Evolutionary conservation across 495 filamentous ascomycete species (phyloP), one percentile per base, ranked within the genome.

Genomic region (Neurospora sp.): DNA sequence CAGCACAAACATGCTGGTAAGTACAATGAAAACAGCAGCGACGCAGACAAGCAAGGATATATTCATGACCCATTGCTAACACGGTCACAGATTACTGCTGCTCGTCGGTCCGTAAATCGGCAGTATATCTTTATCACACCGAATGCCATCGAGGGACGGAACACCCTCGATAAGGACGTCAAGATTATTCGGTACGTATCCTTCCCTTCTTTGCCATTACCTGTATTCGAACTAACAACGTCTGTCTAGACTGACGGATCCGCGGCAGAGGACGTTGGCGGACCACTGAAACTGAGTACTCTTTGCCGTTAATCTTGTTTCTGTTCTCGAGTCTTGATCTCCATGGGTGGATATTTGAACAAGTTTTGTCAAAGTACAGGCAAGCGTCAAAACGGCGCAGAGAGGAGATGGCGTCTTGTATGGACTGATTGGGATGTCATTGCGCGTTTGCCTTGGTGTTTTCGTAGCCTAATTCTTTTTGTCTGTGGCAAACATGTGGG

Each of bases 111-210:
- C 3, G 90, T 95, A 53, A 92, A 94, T 12, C 90, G 94, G 72
- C 96, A 99, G 79, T 99, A 96, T 77, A 94, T 99, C 74, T 86
- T 99, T 9, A 99, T 99, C 78, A 98, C 96, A 10, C 96, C 96
- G 18, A 95, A 97, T 75, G 91, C 90, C 44, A 94, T 97, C 72
- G 88, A 90, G 81, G 90, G 91, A 71, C 90, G 86, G 41, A 88
- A 89, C 39, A 86, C 89, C 20, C 83, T 88, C 18, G 87, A 84
- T 31, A 85, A 85, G 71, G 94, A 98, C 81, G 94, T 98, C 70
- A 91, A 90, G 74, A 90, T 98, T 70, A 93, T 92, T 79, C 90
- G 92, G 91, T 91, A 88, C 75, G 89, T 86, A 71, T 22, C 68
- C 72, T 73, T 38, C 44, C 39, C 0, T 72, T 44, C 38, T 4